Base-by-base conservation (phyloP, 495 filamentous ascomycete genomes). In the Daldinia grandis region DNA sequence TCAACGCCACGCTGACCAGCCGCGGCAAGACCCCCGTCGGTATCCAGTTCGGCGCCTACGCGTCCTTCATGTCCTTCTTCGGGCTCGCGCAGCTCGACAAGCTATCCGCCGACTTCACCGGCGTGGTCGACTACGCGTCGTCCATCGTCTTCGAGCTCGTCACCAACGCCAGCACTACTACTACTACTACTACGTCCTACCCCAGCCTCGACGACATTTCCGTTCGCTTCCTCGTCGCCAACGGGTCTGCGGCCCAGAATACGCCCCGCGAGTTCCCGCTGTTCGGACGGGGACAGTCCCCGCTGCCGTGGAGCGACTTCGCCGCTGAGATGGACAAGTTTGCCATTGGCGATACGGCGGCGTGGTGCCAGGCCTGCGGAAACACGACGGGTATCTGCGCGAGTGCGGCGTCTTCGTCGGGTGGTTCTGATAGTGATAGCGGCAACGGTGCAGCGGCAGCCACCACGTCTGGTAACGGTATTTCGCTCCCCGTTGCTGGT, bases 141-240 rank as follows among this genome's bases (percentile, higher is more conserved):
- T 86, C 88, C 30, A 86, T 95, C 76, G 79, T 85, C 4, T 90
- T 94, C 66, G 93, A 97, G 81, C 84, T 97, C 7, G 89, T 91
- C 71, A 93, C 91, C 67, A 77, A 86, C 78, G 73, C 81, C 66
- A 66, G 77, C 38, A 54, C 75, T 71, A 15, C 75, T 28, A 27
- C 25, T 4, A 27, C 25, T 4, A 27, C 25, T 0, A 27, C 25
- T 4, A 27, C 25, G 0, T 21, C 12, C 67, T 76, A 90, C 84
- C 90, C 91, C 0, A 72, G 74, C 33, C 68, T 76, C 6, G 79
- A 85, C 19, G 83, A 92, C 47, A 82, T 95, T 38, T 87, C 83
- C 66, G 90, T 97, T 30, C 88, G 93, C 40, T 93, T 94, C 80
- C 78, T 92, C 10, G 88, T 94, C 78, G 85, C 88, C 71, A 96